These are phyloP conservation scores for Yamadazyma songkhlaensis DNA, from an alignment of 1,139 yeast genomes.

Conservation along the genomic window DNA sequence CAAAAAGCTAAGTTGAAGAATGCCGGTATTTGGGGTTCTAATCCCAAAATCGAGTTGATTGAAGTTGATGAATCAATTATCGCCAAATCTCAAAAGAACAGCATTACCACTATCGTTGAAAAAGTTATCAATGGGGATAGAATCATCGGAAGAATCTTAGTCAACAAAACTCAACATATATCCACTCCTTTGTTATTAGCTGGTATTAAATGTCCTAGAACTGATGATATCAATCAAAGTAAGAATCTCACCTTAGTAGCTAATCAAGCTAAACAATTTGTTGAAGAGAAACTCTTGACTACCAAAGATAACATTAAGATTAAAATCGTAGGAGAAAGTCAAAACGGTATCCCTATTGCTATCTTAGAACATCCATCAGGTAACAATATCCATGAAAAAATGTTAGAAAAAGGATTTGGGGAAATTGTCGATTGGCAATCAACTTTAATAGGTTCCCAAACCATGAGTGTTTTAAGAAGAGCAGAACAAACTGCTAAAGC, in stretches of 20 bases:
- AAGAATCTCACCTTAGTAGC: conserved; percentile 51
- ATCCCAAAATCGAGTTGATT: conserved; percentile 21
- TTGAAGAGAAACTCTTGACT: conserved; percentile 65
- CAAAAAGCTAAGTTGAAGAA: conserved; percentile 47
- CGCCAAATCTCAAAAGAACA: conserved; percentile 34
- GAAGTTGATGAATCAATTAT: conserved; percentile 39
- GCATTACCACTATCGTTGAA: conserved; percentile 64
- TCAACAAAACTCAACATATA: conserved; percentile 40
- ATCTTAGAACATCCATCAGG: conserved; percentile 69
- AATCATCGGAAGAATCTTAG: conserved; percentile 54
- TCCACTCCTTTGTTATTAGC: conserved; percentile 65
- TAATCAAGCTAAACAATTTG: conserved; percentile 63
- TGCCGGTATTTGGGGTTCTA: conserved; percentile 55
- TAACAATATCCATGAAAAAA: conserved; percentile 62
- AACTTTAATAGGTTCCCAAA: conserved; percentile 60
- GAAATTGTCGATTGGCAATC: conserved; percentile 85
- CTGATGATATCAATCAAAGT: conserved; percentile 44
- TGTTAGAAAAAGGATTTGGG: conserved; percentile 69
- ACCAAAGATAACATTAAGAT: conserved; percentile 53
- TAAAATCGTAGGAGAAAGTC: conserved; percentile 57
- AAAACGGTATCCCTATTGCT: conserved; percentile 62
- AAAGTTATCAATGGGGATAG: conserved; percentile 79
- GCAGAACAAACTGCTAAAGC: conserved; percentile 69
- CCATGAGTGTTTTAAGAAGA: conserved; percentile 60
- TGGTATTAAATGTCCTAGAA: conserved; percentile 71